Evolutionary conservation across 805 yeast species (phyloP).

Genomic region (Schwanniomyces yamadae): DNA sequence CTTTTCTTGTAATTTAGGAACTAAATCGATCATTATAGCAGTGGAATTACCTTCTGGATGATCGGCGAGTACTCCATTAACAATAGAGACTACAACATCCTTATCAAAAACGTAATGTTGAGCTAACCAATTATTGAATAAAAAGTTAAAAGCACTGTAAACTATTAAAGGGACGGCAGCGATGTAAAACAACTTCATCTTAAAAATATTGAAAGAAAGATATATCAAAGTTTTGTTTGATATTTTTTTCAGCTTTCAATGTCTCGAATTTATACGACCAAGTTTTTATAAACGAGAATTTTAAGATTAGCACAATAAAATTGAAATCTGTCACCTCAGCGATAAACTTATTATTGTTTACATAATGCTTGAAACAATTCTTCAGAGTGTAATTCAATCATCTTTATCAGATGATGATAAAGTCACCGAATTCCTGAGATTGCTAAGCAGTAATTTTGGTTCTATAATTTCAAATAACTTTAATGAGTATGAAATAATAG

Average conservation of each 20-base stretch:
- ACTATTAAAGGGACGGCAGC: conserved; percentile 21
- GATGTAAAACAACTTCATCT: conserved; percentile 27
- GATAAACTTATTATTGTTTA: too few species aligned
- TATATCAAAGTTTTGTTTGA: too few species aligned
- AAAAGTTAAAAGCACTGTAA: conserved; percentile 29
- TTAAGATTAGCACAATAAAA: too few species aligned
- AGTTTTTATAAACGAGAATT: background rate
- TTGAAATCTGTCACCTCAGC: too few species aligned
- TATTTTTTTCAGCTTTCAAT: background rate
- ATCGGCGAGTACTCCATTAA: conserved; percentile 50
- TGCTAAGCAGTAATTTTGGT: background rate
- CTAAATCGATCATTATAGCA: conserved; percentile 60
- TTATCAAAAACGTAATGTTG: conserved; percentile 68
- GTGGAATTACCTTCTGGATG: conserved; percentile 62
- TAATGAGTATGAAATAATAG: conserved; percentile 1
- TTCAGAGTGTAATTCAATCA: background rate
- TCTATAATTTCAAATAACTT: background rate
- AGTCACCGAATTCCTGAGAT: background rate
- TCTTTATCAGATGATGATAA: conserved; percentile 3
- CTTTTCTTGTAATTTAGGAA: conserved; percentile 52
- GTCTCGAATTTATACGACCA: background rate
- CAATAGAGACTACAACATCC: conserved; percentile 54
- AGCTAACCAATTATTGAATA: conserved; percentile 64
- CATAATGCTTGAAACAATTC: too few species aligned
- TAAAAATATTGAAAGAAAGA: background rate